Evolutionary conservation across 2,329 filamentous ascomycete species (phyloP).

Genomic region (Trichoderma atroviride): DNA sequence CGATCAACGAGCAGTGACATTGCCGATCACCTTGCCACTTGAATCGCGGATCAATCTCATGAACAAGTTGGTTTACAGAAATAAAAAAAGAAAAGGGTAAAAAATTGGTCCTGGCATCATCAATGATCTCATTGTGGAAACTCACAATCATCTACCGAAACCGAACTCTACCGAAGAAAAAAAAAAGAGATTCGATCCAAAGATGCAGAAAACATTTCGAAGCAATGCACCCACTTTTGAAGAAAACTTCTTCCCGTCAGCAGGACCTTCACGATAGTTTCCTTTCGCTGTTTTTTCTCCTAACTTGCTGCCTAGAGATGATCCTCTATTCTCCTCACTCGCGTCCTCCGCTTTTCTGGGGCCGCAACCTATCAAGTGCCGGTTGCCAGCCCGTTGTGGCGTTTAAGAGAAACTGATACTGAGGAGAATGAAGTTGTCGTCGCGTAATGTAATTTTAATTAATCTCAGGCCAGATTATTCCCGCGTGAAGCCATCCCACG

Average conservation of each 20-base stretch:
- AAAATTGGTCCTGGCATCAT: neutral
- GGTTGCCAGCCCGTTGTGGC: neutral
- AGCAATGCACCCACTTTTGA: constrained; percentile 14
- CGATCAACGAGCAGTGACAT: neutral
- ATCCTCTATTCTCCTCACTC: constrained; percentile 6
- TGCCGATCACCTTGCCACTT: constrained; percentile 11
- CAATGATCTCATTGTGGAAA: constrained; percentile 13
- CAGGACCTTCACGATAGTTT: constrained; percentile 23
- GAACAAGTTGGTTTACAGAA: neutral
- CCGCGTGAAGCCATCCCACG: constrained; percentile 3
- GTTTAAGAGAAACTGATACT: neutral
- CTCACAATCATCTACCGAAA: neutral
- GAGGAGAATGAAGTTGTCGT: constrained; percentile 4
- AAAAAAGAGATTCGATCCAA: neutral
- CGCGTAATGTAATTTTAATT: neutral
- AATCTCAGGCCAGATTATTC: neutral
- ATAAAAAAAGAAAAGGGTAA: neutral
- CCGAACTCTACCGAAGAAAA: neutral
- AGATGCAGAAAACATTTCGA: neutral
- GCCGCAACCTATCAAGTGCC: neutral
- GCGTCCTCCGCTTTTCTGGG: constrained; percentile 21
- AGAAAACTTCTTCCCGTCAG: constrained; percentile 14
- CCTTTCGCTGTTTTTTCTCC: neutral
- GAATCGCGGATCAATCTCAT: neutral
- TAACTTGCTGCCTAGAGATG: constrained; percentile 17